phyloP scores from a whole-genome alignment of 129 eudicot species.

The Deinandra increscens region DNA sequence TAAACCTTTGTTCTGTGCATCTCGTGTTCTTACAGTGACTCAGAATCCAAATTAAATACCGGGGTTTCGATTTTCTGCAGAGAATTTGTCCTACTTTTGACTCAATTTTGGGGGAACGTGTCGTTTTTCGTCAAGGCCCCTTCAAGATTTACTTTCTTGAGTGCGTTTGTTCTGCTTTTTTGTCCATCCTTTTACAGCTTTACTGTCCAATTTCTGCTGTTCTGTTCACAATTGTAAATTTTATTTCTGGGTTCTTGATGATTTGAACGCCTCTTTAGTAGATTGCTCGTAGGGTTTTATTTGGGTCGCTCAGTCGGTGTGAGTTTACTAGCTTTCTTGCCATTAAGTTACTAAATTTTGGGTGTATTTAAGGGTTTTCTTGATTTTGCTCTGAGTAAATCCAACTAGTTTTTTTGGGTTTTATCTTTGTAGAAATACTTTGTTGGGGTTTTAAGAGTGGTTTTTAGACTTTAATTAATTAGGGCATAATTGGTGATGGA shows the following conservation, averaged over 20 bases:
- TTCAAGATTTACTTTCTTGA: conserved; percentile 34
- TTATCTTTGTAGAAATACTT: no score
- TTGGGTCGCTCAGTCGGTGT: conserved; percentile 2
- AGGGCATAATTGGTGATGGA: conserved; percentile 39
- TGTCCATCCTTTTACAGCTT: conserved; percentile 10
- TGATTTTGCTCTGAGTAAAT: conserved; percentile 4
- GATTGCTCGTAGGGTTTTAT: neutral
- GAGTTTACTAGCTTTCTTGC: neutral
- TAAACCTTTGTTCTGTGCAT: conserved; percentile 9
- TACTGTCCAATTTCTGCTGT: conserved; percentile 12
- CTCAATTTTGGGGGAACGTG: conserved; percentile 23
- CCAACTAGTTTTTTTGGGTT: neutral
- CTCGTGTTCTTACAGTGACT: conserved; percentile 12
- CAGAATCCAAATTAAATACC: conserved; percentile 1
- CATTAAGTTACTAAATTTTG: conserved; percentile 4
- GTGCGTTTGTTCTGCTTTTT: conserved; percentile 29
- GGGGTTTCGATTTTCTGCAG: conserved; percentile 7
- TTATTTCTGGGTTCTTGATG: neutral
- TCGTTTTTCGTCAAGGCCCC: conserved; percentile 18
- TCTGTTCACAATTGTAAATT: neutral
- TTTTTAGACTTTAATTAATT: neutral
- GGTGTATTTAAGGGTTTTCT: neutral
- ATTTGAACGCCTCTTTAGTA: no score
- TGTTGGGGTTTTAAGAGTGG: neutral
- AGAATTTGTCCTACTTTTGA: conserved; percentile 18